Base-by-base conservation (phyloP, 225 moss, liverwort and hornwort genomes). In the Marchantia polymorpha region DNA sequence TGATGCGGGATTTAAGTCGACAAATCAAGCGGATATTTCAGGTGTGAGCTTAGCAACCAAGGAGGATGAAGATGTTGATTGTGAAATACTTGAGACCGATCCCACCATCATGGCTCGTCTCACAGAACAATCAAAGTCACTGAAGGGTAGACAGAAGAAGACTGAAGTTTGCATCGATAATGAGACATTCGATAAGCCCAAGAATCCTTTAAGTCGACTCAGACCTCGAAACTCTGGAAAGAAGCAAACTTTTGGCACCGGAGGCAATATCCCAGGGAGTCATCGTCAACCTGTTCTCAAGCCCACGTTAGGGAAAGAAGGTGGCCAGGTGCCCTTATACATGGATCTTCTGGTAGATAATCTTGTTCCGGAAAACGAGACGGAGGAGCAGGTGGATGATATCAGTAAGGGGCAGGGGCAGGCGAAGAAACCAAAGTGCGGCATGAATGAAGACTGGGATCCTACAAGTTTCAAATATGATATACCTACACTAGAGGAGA, bases 391-490 rank as follows among this genome's bases (percentile, higher is more conserved):
- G 10, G 29, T 15, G 3, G 75, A 59, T 59, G 13, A 6, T 15
- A 52, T 39, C 31, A 19, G 70, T 31, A 13, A 69, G 16, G 19
- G 8, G 8, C 29, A 46, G 39, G 29, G 26, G 12, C 58, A 63
- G 61, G 19, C 56, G 3, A 66, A 8, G 65, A 77, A 51, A n/a
- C 49, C 49, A 1, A 77, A 64, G 51, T 65, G 26, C 50, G 77
- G 77, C 27, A 14, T 77, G 10, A 65, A 65, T 23, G 12, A 48
- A 12, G 26, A 53, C 29, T 77, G 77, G 77, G 65, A 77, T 77
- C 77, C 77, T 12, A 64, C 22, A 50, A 77, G 77, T 77, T 77
- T 64, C 51, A 77, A 26, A 51, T 64, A 77, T 65, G 27, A 20
- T 10, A 50, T 65, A 64, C 77, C 64, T 52, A 65, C 26, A 0